Base-by-base conservation (phyloP, 106 monocot genomes). In the Cymbidium sinense region DNA sequence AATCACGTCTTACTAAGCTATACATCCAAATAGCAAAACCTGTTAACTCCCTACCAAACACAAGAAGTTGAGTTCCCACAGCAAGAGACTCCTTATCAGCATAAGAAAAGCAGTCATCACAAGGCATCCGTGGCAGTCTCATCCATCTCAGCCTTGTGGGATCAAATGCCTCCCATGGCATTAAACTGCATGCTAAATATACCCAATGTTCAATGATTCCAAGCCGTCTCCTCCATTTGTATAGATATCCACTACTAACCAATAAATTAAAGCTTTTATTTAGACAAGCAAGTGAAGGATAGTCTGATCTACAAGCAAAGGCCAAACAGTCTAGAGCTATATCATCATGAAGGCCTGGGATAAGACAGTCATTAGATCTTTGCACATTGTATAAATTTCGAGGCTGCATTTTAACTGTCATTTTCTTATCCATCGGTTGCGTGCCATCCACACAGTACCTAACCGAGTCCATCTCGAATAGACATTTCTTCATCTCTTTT, bases 21-120 rank as follows among this genome's bases (percentile, higher is more conserved):
- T 95, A 95, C 90, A 84, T 93, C 92, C 90, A 92, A 79, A 90
- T 93, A 50, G 88, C 88, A 47, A 88, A 88, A 44, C 90, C 92
- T 33, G 86, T 82, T 30, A 86, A 76, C 64, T 93, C 92, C n/a
- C 88, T 81, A n/a, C 95, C 95, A 83, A 93, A 95, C n/a, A 95
- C 95, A 70, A 95, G 92, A 72, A 95, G 86, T 19, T 83, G 92
- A 37, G 95, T 95, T 7, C 95, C 95, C 0, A 91, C 95, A 33
- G 92, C 92, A 39, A 95, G 81, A 39, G 95, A 95, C 77, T 95
- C 95, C 85, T 95, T 95, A 77, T 95, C 95, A 29, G 90, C 90
- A 79, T 79, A 80, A 43, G 86, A 92, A 47, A 95, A 95, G 77
- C 95, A 95, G 7, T 88, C 90, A 54, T 95, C 95, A 55, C 92